Conservation (phyloP, 78 protist species). For the Monocercomonoides exilis region DNA sequence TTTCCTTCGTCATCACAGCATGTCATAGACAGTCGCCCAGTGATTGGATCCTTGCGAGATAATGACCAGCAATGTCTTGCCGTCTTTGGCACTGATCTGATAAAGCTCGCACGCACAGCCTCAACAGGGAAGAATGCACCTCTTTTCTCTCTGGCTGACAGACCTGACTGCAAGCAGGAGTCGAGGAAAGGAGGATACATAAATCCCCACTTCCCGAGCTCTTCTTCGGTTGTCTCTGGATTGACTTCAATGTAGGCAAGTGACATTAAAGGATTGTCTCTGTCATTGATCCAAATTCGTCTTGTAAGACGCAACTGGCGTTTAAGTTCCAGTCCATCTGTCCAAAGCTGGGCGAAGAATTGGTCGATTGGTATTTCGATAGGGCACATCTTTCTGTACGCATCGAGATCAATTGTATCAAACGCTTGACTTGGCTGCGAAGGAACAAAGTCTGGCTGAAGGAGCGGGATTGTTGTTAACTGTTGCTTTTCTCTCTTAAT, state of each 20-base stretch:
- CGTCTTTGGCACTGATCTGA: neutral
- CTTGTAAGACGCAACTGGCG: neutral
- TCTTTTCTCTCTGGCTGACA: neutral
- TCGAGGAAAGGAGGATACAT: neutral
- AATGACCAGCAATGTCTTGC: neutral
- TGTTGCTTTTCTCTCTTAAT: neutral
- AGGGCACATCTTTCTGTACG: neutral
- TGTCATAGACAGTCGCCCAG: neutral
- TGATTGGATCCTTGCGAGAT: neutral
- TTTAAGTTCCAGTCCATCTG: neutral
- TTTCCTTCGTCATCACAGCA: neutral
- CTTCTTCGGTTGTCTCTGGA: neutral
- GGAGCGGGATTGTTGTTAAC: neutral
- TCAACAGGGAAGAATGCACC: constrained; percentile 7
- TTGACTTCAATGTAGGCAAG: neutral
- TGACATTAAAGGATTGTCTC: neutral
- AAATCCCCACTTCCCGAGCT: neutral
- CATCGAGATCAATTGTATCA: neutral
- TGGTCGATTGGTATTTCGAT: neutral
- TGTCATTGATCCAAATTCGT: neutral
- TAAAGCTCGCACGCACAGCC: neutral
- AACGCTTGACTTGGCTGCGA: neutral
- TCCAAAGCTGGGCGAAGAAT: neutral
- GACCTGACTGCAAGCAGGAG: constrained; percentile 7
- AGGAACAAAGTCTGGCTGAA: neutral